A percentile compares a stretch with the other conserved stretches of the same genome.
These are phyloP conservation scores for Phalaenopsis hybrid DNA, from an alignment of 116 monocot genomes.

Conservation along the genomic window DNA sequence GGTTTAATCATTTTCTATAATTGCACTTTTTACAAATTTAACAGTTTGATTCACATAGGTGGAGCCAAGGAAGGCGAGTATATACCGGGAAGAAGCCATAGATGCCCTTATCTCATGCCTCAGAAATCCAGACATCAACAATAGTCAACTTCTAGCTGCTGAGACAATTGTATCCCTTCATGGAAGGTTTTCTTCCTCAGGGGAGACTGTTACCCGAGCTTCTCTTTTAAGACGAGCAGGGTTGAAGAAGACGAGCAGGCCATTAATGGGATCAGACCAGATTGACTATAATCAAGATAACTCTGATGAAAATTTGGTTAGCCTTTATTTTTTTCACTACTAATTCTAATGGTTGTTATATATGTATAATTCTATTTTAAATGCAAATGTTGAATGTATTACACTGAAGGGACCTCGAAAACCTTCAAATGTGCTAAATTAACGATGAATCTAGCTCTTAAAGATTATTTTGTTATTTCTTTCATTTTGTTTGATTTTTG, in stretches of 20 bases:
- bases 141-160: conserved; percentile 39
- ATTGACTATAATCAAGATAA: conserved; percentile 11
- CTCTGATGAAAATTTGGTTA: conserved; percentile 37
- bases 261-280: conserved; percentile 27
- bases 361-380: not conserved
- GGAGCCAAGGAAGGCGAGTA: conserved; percentile 51
- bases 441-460: too few species aligned
- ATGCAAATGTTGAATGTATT: not conserved
- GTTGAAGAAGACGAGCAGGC: conserved; percentile 31
- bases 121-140: conserved; percentile 33
- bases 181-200: conserved; percentile 46
- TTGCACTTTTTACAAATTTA: not conserved
- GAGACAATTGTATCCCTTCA: conserved; percentile 37
- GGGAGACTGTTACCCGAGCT: conserved; percentile 26
- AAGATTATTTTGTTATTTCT: too few species aligned
- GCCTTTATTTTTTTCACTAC: not conserved
- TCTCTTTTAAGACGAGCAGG: conserved; percentile 39
- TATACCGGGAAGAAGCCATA: conserved; percentile 53
- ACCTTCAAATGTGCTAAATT: too few species aligned
- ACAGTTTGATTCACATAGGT: conserved; percentile 13
- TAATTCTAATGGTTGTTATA: not conserved
- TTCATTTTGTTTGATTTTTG: not conserved
- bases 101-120: conserved; percentile 50
- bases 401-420: not conserved
- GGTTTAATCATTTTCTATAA: not conserved